A percentile compares a stretch with the other conserved stretches of the same genome.
phyloP scores from a whole-genome alignment of 768 basidiomycete species.

The Botryobasidium botryosum region DNA sequence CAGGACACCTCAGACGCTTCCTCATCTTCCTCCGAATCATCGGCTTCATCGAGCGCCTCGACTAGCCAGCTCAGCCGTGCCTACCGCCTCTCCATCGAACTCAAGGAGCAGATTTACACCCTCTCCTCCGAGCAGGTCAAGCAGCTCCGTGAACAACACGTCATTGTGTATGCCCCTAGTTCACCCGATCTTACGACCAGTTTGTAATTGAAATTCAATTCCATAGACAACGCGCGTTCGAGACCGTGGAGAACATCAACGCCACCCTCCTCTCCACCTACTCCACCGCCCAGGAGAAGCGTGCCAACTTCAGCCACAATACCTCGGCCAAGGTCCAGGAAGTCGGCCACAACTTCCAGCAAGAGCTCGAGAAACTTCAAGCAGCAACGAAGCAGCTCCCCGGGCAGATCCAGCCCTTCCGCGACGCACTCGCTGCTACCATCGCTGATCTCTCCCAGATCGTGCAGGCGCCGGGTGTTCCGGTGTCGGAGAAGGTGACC shows the following conservation, averaged over 20 bases:
- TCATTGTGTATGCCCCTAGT: conserved; percentile 34
- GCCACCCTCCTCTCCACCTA: conserved; percentile 41
- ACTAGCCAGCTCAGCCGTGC: conserved; percentile 71
- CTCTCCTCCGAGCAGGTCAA: conserved; percentile 59
- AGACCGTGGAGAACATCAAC: conserved; percentile 47
- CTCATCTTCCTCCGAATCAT: conserved; percentile 1
- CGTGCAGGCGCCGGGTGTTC: neutral
- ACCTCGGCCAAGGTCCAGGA: conserved; percentile 41
- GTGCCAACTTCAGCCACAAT: conserved; percentile 9
- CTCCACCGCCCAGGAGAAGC: conserved; percentile 16
- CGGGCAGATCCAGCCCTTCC: neutral
- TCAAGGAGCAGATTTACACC: conserved; percentile 42
- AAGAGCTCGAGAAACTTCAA: conserved; percentile 46
- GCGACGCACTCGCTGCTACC: neutral
- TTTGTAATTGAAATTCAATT: neutral
- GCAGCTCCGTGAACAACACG: conserved; percentile 47
- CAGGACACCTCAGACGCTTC: neutral
- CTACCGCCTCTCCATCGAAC: conserved; percentile 41
- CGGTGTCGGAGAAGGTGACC: neutral
- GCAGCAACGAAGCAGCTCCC: conserved; percentile 11
- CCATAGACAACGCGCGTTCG: conserved; percentile 47
- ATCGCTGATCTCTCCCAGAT: neutral
- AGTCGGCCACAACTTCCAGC: conserved; percentile 48
- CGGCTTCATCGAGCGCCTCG: conserved; percentile 24
- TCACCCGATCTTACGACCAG: neutral